These are phyloP conservation scores for Eleusine coracana DNA, from an alignment of 176 grass and related monocot species.

Conservation along the genomic window DNA sequence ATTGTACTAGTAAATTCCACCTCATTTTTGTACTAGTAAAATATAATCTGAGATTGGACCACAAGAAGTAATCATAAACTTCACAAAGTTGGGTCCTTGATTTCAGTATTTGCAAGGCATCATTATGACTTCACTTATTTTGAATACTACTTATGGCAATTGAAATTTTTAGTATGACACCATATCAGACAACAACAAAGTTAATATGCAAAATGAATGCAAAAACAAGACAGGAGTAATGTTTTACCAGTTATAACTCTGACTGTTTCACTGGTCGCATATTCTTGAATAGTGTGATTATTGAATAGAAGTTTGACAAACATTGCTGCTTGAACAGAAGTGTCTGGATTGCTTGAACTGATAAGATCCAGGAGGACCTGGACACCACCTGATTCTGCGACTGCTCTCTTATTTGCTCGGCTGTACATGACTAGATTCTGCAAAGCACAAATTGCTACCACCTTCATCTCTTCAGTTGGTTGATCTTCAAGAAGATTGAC, in stretches of 20 bases:
- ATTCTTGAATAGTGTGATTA: slow-evolving; percentile 99
- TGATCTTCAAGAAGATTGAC: slow-evolving; percentile 99
- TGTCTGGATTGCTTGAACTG: slow-evolving; percentile 99
- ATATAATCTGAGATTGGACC: slow-evolving; percentile 11
- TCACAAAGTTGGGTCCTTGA: background rate
- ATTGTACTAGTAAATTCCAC: slow-evolving; percentile 9
- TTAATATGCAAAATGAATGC: background rate
- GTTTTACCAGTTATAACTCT: slow-evolving; percentile 93
- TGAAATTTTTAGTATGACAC: slow-evolving; percentile 7
- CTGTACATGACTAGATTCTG: slow-evolving; percentile 99
- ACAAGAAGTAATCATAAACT: background rate
- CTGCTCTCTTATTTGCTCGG: slow-evolving; percentile 95
- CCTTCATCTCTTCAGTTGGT: slow-evolving; percentile 99
- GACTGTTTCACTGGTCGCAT: slow-evolving; percentile 97
- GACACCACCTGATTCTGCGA: slow-evolving; percentile 98
- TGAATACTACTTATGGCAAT: background rate
- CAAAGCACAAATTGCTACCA: slow-evolving; percentile 96
- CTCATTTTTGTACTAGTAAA: background rate
- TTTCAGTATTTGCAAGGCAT: slow-evolving; percentile 12
- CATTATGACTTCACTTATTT: slow-evolving; percentile 7
- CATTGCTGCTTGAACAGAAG: slow-evolving; percentile 98
- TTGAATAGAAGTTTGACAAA: slow-evolving; percentile 98
- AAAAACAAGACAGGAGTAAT: slow-evolving; percentile 31
- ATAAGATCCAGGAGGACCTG: slow-evolving; percentile 97
- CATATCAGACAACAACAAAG: background rate